Evolutionary conservation across 2,329 filamentous ascomycete genomes (phyloP).

Genomic region (Endoconidiophora polonica): DNA sequence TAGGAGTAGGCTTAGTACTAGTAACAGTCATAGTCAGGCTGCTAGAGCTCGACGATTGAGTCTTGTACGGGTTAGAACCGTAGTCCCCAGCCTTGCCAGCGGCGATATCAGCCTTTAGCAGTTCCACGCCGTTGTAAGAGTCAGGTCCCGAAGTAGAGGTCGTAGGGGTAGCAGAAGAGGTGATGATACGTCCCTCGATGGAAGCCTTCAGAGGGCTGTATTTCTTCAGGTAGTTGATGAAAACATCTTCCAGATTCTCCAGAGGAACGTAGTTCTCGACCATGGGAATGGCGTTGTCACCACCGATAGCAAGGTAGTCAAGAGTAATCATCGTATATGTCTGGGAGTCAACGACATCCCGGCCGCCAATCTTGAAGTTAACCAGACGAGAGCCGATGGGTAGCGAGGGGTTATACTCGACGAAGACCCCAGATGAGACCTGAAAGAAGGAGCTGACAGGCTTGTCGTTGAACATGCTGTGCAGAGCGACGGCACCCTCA

Average conservation of each 20-base stretch:
- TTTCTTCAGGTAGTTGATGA: slow-evolving; percentile 31
- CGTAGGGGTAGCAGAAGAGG: background rate
- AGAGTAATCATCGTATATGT: slow-evolving; percentile 44
- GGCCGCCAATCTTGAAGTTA: slow-evolving; percentile 31
- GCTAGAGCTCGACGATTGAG: too few relatives aligned
- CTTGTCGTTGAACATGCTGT: slow-evolving; percentile 37
- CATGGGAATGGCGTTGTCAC: slow-evolving; percentile 37
- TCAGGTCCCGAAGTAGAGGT: background rate
- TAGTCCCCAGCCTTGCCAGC: background rate
- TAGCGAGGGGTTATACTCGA: slow-evolving; percentile 39
- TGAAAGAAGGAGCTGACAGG: slow-evolving; percentile 43
- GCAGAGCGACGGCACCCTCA: slow-evolving; percentile 38
- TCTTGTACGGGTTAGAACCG: background rate
- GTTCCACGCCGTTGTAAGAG: too few relatives aligned
- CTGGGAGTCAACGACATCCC: slow-evolving; percentile 24
- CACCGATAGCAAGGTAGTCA: slow-evolving; percentile 45
- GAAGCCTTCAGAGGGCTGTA: slow-evolving; percentile 32
- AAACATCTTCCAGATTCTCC: slow-evolving; percentile 37
- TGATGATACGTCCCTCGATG: slow-evolving; percentile 29
- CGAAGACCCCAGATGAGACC: slow-evolving; percentile 36
- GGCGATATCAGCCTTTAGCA: background rate
- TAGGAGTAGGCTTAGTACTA: background rate
- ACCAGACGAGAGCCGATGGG: slow-evolving; percentile 34
- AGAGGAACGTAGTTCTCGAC: slow-evolving; percentile 26
- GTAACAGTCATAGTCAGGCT: background rate